Base-by-base conservation (phyloP, 2,329 filamentous ascomycete genomes). In the Diaporthe caulivora region DNA sequence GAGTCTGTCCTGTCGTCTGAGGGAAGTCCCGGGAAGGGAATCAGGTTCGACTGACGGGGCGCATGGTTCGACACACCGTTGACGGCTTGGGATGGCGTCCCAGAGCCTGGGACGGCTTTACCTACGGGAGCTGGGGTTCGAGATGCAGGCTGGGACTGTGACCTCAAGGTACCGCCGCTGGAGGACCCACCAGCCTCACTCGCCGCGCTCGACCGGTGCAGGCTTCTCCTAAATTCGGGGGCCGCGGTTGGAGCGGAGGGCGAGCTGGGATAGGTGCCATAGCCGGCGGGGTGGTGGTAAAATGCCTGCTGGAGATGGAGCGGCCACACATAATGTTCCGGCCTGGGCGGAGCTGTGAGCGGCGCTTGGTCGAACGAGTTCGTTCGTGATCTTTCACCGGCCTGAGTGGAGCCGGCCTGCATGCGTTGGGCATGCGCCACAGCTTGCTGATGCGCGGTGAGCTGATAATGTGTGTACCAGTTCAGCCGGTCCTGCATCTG, bases 101-200 rank as follows among this genome's bases (percentile, higher is more conserved):
- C 80, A 72, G 81, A 80, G 44, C 74, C 78, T 70, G 78, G 82
- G 75, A 72, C 72, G 74, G 72, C 78, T 74, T 77, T 84, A 42
- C 77, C 81, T 75, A 60, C 81, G 77, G 76, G 74, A 76, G 83
- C 80, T 3, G 83, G 78, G 3, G 78, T 79, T 42, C 89, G 84
- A 44, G 89, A 87, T 3, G 90, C 90, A 31, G 91, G 91, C 79
- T 92, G 91, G n/a, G 91, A 92, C 79, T 92, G 91, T 34, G 91
- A 92, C 76, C 91, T 86, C 75, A 91, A 80, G n/a, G 89, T 84
- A 76, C 90, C 89, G 71, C 84, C 88, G 34, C 89, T 85, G 68
- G 86, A 81, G 49, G 84, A 81, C 24, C 83, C 78, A 13, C 85
- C 85, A 18, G 85, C 80, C 47, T 91, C 89, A 31, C 85, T 87